Conservation (phyloP, 257 asterid species). For the Solanum stenotomum region DNA sequence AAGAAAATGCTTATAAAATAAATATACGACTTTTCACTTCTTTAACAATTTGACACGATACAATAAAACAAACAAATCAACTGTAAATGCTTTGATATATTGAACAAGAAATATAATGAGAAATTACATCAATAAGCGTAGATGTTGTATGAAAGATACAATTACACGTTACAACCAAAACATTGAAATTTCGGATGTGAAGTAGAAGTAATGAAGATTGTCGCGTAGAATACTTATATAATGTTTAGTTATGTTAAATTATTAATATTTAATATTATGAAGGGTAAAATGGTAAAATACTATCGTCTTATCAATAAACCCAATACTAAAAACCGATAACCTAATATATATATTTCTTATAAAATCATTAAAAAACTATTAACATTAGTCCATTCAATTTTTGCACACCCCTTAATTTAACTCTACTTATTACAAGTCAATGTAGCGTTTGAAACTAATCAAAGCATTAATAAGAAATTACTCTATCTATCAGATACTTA, state of each 20-base stretch:
- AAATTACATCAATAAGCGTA: too few relatives aligned
- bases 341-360: too few relatives aligned
- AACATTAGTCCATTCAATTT: too few relatives aligned
- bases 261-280: background rate
- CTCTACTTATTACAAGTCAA: background rate
- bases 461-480: background rate
- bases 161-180: background rate
- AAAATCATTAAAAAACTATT: too few relatives aligned
- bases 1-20: too few relatives aligned
- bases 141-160: too few relatives aligned
- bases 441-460: background rate
- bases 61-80: too few relatives aligned
- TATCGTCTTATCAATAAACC: too few relatives aligned
- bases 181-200: background rate
- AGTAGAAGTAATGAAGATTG: background rate
- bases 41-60: background rate
- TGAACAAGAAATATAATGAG: too few relatives aligned
- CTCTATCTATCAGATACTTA: background rate
- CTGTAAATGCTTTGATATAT: too few relatives aligned
- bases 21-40: background rate
- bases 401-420: background rate
- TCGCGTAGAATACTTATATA: background rate
- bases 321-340: background rate
- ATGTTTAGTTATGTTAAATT: too few relatives aligned
- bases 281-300: fast-evolving